Conservation (phyloP, 2,329 filamentous ascomycete genomes). For the Colletotrichum sp. region DNA sequence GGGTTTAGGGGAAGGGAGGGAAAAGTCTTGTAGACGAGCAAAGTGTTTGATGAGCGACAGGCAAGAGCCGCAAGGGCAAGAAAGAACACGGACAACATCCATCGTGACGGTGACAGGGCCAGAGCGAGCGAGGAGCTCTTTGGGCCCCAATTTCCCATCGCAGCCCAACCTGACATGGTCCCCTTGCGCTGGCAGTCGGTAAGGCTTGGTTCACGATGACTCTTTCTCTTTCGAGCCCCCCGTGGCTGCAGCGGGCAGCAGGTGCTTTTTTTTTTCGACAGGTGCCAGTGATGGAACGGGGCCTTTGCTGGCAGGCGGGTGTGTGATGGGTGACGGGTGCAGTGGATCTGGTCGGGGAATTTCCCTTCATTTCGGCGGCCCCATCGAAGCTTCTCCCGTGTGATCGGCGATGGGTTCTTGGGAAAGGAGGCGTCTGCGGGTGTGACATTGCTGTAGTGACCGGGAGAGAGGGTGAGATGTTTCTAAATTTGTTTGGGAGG, state of each 20-base stretch:
- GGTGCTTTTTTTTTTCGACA: background rate
- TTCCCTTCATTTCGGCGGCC: background rate
- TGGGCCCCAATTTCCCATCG: slow-evolving; percentile 1
- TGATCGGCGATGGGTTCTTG: background rate
- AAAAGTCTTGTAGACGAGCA: background rate
- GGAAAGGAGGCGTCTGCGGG: background rate
- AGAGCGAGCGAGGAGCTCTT: background rate
- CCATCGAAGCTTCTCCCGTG: slow-evolving; percentile 10
- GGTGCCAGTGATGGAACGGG: background rate
- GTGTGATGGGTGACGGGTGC: background rate
- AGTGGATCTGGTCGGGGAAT: slow-evolving; percentile 14
- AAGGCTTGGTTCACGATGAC: background rate
- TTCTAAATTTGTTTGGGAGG: background rate
- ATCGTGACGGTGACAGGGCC: background rate
- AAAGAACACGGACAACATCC: background rate
- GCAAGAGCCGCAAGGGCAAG: background rate
- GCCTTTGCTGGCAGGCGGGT: background rate
- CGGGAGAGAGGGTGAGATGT: background rate
- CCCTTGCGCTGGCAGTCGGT: background rate
- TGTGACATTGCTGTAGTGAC: background rate
- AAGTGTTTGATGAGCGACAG: background rate
- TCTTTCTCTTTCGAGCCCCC: background rate
- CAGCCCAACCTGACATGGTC: slow-evolving; percentile 9
- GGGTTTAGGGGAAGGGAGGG: background rate
- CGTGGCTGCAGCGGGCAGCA: background rate